Evolutionary conservation across 2,329 filamentous ascomycete genomes (phyloP).

Genomic region (Fusarium robinianum): DNA sequence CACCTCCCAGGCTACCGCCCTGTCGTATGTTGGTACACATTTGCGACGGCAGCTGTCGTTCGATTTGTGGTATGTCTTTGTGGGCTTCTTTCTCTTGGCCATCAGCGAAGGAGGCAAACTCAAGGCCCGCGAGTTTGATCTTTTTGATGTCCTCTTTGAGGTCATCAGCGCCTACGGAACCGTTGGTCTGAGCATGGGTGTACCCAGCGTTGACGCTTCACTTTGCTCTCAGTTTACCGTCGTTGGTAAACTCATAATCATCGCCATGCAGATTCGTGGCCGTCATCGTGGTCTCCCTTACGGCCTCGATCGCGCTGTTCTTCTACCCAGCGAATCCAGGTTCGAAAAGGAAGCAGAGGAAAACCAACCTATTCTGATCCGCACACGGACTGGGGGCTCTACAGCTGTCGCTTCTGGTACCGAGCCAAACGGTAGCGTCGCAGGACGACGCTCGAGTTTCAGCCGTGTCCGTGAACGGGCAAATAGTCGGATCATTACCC

Average conservation of each 20-base stretch:
- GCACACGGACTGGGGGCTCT: constrained; percentile 44
- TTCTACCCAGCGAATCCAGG: constrained; percentile 61
- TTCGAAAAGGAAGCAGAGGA: constrained; percentile 58
- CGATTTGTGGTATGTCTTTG: constrained; percentile 95
- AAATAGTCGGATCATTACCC: constrained; percentile 50
- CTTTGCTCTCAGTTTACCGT: constrained; percentile 82
- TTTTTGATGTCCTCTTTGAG: constrained; percentile 79
- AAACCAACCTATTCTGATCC: constrained; percentile 46
- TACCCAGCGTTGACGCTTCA: constrained; percentile 73
- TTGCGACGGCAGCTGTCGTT: constrained; percentile 92
- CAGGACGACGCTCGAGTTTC: constrained; percentile 43
- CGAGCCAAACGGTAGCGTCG: constrained; percentile 34
- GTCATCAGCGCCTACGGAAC: constrained; percentile 92
- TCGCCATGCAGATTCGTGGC: constrained; percentile 71
- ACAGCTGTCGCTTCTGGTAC: constrained; percentile 38
- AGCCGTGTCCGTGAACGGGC: constrained; percentile 45
- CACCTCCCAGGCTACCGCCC: constrained; percentile 58
- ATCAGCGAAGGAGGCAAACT: constrained; percentile 82
- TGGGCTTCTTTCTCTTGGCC: constrained; percentile 89
- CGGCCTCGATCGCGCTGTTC: constrained; percentile 64
- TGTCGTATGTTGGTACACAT: constrained; percentile 89
- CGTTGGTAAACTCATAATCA: constrained; percentile 70
- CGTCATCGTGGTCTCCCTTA: constrained; percentile 71
- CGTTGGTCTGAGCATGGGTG: constrained; percentile 88
- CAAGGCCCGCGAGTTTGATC: constrained; percentile 63